Conservation (phyloP, 495 filamentous ascomycete genomes). For the Penicillium soppii region DNA sequence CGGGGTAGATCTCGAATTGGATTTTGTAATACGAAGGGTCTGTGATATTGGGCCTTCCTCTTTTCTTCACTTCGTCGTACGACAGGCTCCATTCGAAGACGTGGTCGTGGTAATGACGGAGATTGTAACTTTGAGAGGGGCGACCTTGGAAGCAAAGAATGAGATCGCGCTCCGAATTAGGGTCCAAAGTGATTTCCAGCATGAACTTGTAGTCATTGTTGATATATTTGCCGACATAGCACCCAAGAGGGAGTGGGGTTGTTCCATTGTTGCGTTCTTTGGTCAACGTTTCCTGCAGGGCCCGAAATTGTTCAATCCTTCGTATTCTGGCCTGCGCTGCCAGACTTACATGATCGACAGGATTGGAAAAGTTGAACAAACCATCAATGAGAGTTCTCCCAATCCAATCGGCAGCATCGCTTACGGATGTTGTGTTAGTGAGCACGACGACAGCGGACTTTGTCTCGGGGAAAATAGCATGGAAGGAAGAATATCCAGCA, state of each 20-base stretch:
- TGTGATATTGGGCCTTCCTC: not conserved
- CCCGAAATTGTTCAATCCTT: not conserved
- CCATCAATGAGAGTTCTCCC: not conserved
- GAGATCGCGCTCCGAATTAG: not conserved
- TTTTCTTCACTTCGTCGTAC: not conserved
- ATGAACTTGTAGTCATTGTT: not conserved
- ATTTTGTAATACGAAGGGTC: conserved; percentile 2
- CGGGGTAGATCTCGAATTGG: not conserved
- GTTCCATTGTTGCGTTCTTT: not conserved
- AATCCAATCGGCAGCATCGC: conserved; percentile 4
- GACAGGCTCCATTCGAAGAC: conserved; percentile 5
- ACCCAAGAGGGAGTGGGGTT: not conserved
- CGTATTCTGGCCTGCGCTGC: not conserved
- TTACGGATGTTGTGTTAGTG: not conserved
- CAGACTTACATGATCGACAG: not conserved
- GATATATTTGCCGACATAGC: conserved; percentile 1
- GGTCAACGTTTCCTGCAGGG: not conserved
- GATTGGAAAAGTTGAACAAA: not conserved
- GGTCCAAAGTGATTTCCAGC: not conserved
- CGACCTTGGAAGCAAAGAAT: not conserved
- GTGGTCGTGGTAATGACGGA: conserved; percentile 2
- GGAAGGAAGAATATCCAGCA: conserved; percentile 1
- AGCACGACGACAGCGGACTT: conserved; percentile 6
- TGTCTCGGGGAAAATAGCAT: conserved; percentile 6
- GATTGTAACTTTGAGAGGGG: not conserved